phyloP scores from a whole-genome alignment of 1,284 basidiomycete genomes.

The Cystobasidium pallidum region DNA sequence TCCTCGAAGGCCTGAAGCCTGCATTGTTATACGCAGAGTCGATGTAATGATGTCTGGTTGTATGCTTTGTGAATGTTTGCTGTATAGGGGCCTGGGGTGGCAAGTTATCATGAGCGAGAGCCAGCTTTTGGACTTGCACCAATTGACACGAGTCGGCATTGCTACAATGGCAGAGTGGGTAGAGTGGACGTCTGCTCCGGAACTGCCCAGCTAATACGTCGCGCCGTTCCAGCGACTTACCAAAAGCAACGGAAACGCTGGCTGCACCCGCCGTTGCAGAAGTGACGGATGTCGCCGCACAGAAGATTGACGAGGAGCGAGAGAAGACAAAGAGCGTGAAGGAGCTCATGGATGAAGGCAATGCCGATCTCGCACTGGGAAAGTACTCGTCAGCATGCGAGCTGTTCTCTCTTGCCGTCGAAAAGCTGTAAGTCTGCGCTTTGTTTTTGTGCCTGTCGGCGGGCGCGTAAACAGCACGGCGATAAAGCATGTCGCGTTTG shows the following conservation, averaged over 20 bases:
- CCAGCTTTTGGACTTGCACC: neutral
- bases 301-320: slow-evolving; percentile 25
- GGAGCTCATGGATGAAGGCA: slow-evolving; percentile 39
- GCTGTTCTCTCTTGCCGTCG: slow-evolving; percentile 39
- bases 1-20: neutral
- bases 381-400: slow-evolving; percentile 39
- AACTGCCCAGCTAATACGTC: neutral
- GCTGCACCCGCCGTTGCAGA: slow-evolving; percentile 15
- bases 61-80: no score
- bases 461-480: slow-evolving; percentile 17
- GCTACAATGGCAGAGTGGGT: slow-evolving; percentile 39
- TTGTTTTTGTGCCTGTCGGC: neutral
- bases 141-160: neutral
- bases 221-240: slow-evolving; percentile 25
- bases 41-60: no score
- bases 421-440: slow-evolving; percentile 38
- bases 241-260: slow-evolving; percentile 33
- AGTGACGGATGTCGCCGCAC: slow-evolving; percentile 9
- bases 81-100: neutral
- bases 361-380: slow-evolving; percentile 27
- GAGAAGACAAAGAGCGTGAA: slow-evolving; percentile 35
- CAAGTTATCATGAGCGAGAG: neutral
- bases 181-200: neutral
- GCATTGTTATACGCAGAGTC: neutral
- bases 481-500: neutral